Conservation (phyloP, 257 asterid species). For the Solanum dulcamara region DNA sequence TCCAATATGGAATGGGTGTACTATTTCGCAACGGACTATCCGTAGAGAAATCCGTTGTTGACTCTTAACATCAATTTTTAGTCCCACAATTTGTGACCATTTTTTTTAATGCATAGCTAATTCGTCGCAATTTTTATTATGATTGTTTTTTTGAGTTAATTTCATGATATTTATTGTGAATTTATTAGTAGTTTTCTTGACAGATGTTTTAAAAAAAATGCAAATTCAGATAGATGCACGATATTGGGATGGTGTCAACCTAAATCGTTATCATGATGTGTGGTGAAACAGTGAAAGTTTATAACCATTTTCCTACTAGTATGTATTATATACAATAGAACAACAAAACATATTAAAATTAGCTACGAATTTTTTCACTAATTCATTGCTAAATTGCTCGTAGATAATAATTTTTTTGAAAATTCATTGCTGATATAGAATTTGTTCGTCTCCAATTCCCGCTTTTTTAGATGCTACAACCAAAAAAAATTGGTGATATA, state of each 20-base stretch:
- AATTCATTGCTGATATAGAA: not conserved
- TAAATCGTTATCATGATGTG: conserved; percentile 9
- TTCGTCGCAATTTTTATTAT: not conserved
- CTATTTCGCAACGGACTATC: too few relatives aligned
- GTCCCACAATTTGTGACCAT: not conserved
- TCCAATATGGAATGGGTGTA: too few relatives aligned
- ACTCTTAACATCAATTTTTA: not conserved
- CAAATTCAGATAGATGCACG: conserved; percentile 16
- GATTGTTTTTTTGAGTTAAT: not conserved
- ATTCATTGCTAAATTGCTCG: too few relatives aligned
- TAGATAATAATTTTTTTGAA: too few relatives aligned
- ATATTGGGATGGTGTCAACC: conserved; percentile 23
- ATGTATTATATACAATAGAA: not conserved
- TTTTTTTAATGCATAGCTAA: not conserved
- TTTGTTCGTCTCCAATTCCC: not conserved
- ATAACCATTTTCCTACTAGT: conserved; percentile 34
- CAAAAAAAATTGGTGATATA: not conserved
- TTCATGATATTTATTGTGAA: not conserved
- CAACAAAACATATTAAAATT: too few relatives aligned
- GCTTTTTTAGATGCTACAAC: not conserved
- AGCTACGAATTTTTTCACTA: too few relatives aligned
- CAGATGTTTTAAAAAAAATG: not conserved
- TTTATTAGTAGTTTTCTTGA: not conserved
- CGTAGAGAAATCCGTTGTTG: not conserved
- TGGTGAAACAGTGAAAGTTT: conserved; percentile 11